These are phyloP conservation scores for Populus hybrid DNA, from an alignment of 441 rosid genomes.

Conservation along the genomic window DNA sequence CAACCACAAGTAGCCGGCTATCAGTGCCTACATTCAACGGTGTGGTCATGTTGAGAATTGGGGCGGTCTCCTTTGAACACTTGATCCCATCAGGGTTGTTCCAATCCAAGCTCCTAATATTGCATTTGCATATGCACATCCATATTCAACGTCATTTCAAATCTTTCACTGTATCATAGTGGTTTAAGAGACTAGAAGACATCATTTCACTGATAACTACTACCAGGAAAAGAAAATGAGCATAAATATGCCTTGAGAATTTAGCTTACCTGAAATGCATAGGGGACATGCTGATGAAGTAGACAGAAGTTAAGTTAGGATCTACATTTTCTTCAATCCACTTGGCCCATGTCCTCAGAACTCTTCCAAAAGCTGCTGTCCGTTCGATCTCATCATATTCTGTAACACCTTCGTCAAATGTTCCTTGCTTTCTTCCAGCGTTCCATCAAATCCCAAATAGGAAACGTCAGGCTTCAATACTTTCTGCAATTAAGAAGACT, in stretches of 20 bases:
- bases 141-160: neutral
- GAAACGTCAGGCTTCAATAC: slow-evolving; percentile 2
- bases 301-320: slow-evolving; percentile 60
- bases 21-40: slow-evolving; percentile 67
- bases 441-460: slow-evolving; percentile 3
- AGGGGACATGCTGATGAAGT: slow-evolving; percentile 87
- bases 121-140: neutral
- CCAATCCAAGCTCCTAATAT: slow-evolving; percentile 74
- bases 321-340: slow-evolving; percentile 71
- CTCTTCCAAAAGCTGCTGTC: slow-evolving; percentile 58
- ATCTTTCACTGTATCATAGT: neutral
- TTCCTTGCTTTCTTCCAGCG: slow-evolving; percentile 38
- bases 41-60: slow-evolving; percentile 48
- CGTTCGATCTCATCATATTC: slow-evolving; percentile 72
- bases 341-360: slow-evolving; percentile 67
- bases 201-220: neutral
- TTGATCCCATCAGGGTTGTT: slow-evolving; percentile 78
- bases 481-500: neutral
- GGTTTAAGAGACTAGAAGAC: neutral
- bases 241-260: neutral
- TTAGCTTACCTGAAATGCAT: slow-evolving; percentile 64
- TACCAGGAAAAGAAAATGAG: neutral
- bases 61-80: slow-evolving; percentile 65
- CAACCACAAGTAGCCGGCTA: slow-evolving; percentile 40
- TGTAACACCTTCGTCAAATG: slow-evolving; percentile 47